Percentiles rank a stretch among this genome's conserved stretches.
Conservation (phyloP, 192 early-diverging fungal species). For the Borealophlyctis nickersoniae region DNA sequence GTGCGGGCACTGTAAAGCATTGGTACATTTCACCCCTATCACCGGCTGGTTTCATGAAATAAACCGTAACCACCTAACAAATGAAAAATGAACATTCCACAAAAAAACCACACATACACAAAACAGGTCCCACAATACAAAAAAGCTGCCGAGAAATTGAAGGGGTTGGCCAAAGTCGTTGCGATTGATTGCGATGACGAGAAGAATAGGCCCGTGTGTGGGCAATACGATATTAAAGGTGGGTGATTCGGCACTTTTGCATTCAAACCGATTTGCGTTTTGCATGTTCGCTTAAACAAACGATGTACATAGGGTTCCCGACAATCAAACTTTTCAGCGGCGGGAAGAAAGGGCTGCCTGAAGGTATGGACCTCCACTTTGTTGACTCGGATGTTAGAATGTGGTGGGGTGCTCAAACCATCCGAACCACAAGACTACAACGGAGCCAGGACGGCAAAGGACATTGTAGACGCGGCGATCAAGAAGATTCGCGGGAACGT, state of each 20-base stretch:
- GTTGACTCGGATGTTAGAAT: no score
- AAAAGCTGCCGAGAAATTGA: slow-evolving; percentile 78
- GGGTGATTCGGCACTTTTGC: no score
- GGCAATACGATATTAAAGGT: slow-evolving; percentile 77
- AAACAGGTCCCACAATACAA: slow-evolving; percentile 79
- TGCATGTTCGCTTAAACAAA: no score
- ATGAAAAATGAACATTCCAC: not conserved
- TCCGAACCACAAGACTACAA: slow-evolving; percentile 55
- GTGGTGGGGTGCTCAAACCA: slow-evolving; percentile 20
- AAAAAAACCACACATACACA: not conserved
- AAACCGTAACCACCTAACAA: not conserved
- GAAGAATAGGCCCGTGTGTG: slow-evolving; percentile 71
- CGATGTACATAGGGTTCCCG: slow-evolving; percentile 81
- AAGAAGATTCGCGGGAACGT: slow-evolving; percentile 52
- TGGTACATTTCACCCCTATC: slow-evolving; percentile 15
- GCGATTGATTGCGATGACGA: slow-evolving; percentile 90
- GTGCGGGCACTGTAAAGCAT: slow-evolving; percentile 90
- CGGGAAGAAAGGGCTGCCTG: slow-evolving; percentile 44
- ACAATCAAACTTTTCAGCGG: slow-evolving; percentile 78
- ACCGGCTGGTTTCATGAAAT: not conserved
- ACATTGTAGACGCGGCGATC: slow-evolving; percentile 62
- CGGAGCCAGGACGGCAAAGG: slow-evolving; percentile 69
- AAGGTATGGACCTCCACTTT: slow-evolving; percentile 16
- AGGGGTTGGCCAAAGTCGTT: slow-evolving; percentile 81
- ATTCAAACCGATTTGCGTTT: no score